These are phyloP conservation scores for Excoecaria agallocha DNA, from an alignment of 345 rosid genomes.

Conservation along the genomic window DNA sequence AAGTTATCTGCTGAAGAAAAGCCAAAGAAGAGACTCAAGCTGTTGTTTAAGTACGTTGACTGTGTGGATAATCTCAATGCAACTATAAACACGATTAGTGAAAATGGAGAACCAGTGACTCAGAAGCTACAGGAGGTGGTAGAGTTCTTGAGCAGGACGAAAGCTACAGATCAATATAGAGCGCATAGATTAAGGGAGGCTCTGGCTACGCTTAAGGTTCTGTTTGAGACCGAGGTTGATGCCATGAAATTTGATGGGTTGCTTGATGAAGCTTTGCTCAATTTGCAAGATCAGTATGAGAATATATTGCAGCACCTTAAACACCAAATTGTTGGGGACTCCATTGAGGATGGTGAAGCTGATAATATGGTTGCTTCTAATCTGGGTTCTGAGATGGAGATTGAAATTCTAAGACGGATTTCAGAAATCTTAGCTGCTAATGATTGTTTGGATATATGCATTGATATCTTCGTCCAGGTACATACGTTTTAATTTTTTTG, in stretches of 20 bases:
- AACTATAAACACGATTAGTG: conserved; percentile 36
- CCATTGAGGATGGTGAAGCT: conserved; percentile 18
- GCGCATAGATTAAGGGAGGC: conserved; percentile 52
- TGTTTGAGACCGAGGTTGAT: conserved; percentile 51
- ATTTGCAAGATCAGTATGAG: conserved; percentile 58
- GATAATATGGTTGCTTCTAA: conserved; percentile 21
- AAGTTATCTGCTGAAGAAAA: conserved; percentile 24
- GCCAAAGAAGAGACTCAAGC: conserved; percentile 35
- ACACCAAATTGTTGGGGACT: conserved; percentile 42
- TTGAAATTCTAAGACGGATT: conserved; percentile 42
- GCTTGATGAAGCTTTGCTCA: conserved; percentile 59
- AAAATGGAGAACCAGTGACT: conserved; percentile 53
- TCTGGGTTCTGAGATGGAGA: conserved; percentile 50
- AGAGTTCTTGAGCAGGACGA: conserved; percentile 75
- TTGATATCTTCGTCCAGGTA: conserved; percentile 63
- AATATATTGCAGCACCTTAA: conserved; percentile 38
- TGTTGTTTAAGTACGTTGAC: conserved; percentile 39
- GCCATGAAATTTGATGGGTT: conserved; percentile 65
- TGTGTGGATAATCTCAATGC: conserved; percentile 44
- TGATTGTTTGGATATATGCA: conserved; percentile 67
- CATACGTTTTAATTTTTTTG: neutral
- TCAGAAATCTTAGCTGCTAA: conserved; percentile 46
- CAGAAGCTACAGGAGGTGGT: conserved; percentile 72
- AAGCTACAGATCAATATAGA: conserved; percentile 51
- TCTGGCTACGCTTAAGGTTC: conserved; percentile 49